Evolutionary conservation across 2,329 filamentous ascomycete genomes (phyloP), one percentile per base, ranked within the genome.

Genomic region (Colletotrichum godetiae): DNA sequence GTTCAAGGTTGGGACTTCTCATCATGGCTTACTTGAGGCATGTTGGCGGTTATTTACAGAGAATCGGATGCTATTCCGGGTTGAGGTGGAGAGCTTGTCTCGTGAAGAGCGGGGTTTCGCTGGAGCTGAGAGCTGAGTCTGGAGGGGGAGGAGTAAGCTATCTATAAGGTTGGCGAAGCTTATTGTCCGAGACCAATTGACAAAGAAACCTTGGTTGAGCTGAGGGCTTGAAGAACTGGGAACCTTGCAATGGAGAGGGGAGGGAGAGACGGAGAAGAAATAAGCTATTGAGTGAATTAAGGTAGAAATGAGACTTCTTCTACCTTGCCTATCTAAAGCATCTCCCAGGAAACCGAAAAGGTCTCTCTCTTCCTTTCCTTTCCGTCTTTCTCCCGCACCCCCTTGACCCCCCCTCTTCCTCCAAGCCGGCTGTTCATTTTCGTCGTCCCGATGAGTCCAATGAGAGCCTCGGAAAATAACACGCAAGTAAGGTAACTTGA

Each of bases 21-120:
- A 1, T n/a, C 19, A 33, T 15, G 57, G 71, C 79, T 69, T 76
- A 82, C 81, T 75, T 82, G 72, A 74, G 81, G 80, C 81, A 82
- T 82, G 67, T 78, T 81, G 80, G 72, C 75, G 73, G 76, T 49
- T 76, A 8, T 67, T 53, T 61, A 56, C 53, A 49, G 19, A 49
- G 42, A n/a, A 19, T 49, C 42, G 53, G 49, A 33, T 37, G 42
- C 37, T 52, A 60, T 66, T 58, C 31, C 42, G 3, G 24, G 49
- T 33, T 46, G 62, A 42, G 61, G 29, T 65, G 62, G 49, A 58
- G 64, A 24, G 42, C 42, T 46, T 49, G 42, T n/a, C 15, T n/a
- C 3, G 19, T 49, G 42, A 49, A 49, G 42, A 49, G 42, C 42
- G 42, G 42, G 42, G 42, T 49, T 49, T 42, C 2, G 15, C 1